A percentile compares a stretch with the other conserved stretches of the same genome.
Evolutionary conservation across 2,329 filamentous ascomycete genomes (phyloP).

Genomic region (Emergomyces pasteurianus): DNA sequence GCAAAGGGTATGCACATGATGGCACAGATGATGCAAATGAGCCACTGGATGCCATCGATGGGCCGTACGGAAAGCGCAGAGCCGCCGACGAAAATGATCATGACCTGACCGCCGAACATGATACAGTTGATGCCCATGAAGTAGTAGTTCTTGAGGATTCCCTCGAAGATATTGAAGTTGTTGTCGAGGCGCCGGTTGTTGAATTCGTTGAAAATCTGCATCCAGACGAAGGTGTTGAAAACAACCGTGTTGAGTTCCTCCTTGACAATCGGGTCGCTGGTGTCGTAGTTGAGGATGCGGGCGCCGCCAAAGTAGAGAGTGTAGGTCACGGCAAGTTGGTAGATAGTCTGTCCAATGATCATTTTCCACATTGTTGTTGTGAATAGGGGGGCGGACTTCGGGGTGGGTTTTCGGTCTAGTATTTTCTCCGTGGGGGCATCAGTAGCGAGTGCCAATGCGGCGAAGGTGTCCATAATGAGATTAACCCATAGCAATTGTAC

Average conservation of each 20-base stretch:
- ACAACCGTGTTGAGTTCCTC: conserved; percentile 63
- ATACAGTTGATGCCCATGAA: conserved; percentile 75
- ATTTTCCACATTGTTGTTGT: conserved; percentile 98
- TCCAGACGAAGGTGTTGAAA: conserved; percentile 98
- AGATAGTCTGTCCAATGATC: conserved; percentile 87
- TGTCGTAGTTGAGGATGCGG: conserved; percentile 48
- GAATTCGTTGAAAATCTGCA: conserved; percentile 98
- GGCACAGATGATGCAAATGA: conserved; percentile 70
- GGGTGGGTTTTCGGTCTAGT: conserved; percentile 65
- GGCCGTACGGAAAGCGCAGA: conserved; percentile 62
- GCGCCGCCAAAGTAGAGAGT: conserved; percentile 66
- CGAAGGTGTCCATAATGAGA: conserved; percentile 93
- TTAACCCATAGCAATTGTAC: conserved; percentile 95
- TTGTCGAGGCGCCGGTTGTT: conserved; percentile 95
- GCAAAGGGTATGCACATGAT: conserved; percentile 77
- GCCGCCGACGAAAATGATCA: conserved; percentile 83
- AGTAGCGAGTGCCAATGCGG: conserved; percentile 75
- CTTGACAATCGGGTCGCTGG: conserved; percentile 32
- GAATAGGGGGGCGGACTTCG: conserved; percentile 64
- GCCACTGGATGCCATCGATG: conserved; percentile 71
- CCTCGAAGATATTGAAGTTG: conserved; percentile 89
- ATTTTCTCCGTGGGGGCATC: conserved; percentile 78
- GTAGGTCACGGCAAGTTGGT: conserved; percentile 69
- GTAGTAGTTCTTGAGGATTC: conserved; percentile 72
- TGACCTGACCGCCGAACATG: conserved; percentile 79